phyloP scores from a whole-genome alignment of 768 basidiomycete genomes.

The Saitozyma sp. region DNA sequence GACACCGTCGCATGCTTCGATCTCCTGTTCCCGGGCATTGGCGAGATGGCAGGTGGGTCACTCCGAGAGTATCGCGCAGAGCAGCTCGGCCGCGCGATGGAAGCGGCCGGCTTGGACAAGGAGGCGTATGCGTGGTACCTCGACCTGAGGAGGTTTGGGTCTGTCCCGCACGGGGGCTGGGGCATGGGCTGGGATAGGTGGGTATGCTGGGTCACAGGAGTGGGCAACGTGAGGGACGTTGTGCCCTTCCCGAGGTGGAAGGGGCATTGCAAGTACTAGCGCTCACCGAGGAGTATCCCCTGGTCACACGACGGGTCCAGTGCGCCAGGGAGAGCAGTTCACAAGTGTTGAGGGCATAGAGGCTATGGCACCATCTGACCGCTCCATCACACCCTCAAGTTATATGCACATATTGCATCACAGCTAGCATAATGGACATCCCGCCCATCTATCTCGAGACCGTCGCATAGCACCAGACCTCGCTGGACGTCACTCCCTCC shows the following conservation, averaged over 20 bases:
- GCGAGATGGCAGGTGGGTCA: constrained; percentile 90
- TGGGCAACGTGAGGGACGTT: constrained; percentile 89
- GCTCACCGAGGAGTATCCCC: too few relatives aligned
- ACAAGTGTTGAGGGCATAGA: too few relatives aligned
- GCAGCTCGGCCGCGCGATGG: constrained; percentile 57
- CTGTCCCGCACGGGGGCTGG: constrained; percentile 90
- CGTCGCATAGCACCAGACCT: too few relatives aligned
- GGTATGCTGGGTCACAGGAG: constrained; percentile 79
- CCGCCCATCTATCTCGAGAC: too few relatives aligned
- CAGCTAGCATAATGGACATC: too few relatives aligned
- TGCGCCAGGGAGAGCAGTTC: too few relatives aligned
- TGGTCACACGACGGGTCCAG: too few relatives aligned
- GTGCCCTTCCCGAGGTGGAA: constrained; percentile 86
- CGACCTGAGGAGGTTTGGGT: constrained; percentile 79
- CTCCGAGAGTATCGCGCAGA: constrained; percentile 60
- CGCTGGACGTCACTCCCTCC: too few relatives aligned
- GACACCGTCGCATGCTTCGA: constrained; percentile 89
- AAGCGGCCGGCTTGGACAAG: constrained; percentile 55
- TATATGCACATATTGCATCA: too few relatives aligned
- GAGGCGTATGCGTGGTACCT: constrained; percentile 63
- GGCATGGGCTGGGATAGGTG: constrained; percentile 94
- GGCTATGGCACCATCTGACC: too few relatives aligned
- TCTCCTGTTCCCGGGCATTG: constrained; percentile 79
- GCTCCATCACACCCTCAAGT: too few relatives aligned
- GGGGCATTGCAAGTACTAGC: constrained; percentile 48